Evolutionary conservation across 2,329 filamentous ascomycete genomes (phyloP).

Genomic region (Aspergillus costaricaensis): DNA sequence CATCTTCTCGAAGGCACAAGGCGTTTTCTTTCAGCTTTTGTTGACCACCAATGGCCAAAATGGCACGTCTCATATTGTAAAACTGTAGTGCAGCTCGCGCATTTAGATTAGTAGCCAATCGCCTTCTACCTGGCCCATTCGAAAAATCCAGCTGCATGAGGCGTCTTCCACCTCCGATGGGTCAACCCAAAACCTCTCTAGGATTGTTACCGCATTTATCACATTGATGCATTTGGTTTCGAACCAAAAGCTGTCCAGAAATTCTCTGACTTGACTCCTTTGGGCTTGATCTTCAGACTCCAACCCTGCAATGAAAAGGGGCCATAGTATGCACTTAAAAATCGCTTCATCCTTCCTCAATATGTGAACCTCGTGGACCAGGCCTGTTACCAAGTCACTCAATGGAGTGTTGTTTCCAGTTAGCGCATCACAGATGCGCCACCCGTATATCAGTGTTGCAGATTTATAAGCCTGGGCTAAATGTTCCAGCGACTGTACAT

Average conservation of each 20-base stretch:
- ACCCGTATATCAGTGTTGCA: conserved; percentile 19
- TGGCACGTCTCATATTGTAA: no score
- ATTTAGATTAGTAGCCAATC: conserved; percentile 18
- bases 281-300: conserved; percentile 15
- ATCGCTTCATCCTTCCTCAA: conserved; percentile 11
- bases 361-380: conserved; percentile 10
- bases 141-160: conserved; percentile 11
- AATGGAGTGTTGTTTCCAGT: neutral
- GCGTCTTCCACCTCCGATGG: neutral
- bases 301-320: conserved; percentile 21
- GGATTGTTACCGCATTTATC: conserved; percentile 21
- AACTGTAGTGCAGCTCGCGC: no score
- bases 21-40: no score
- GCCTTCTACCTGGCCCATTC: conserved; percentile 11
- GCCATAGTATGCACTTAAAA: conserved; percentile 29
- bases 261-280: conserved; percentile 1
- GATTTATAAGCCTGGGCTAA: conserved; percentile 17
- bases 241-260: conserved; percentile 21
- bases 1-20: no score
- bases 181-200: conserved; percentile 18
- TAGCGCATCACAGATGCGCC: conserved; percentile 10
- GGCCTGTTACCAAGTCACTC: neutral
- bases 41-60: no score
- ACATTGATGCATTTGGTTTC: conserved; percentile 25
- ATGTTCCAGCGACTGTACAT: neutral